These are phyloP conservation scores for Globisporangium cylindrosporum DNA, from an alignment of 352 stramenopile genomes.

Conservation along the genomic window DNA sequence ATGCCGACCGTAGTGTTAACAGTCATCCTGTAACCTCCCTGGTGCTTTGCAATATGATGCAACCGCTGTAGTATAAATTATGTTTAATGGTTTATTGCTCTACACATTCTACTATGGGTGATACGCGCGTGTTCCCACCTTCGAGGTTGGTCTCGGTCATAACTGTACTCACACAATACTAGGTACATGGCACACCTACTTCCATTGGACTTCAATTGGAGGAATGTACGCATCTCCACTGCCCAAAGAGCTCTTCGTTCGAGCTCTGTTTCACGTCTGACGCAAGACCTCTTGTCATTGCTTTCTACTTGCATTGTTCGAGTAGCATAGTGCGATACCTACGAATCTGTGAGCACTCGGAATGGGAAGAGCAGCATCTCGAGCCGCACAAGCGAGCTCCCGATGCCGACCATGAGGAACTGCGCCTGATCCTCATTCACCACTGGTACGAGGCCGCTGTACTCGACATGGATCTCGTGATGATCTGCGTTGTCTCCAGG, in stretches of 20 bases:
- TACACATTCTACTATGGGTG: neutral
- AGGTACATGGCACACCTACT: neutral
- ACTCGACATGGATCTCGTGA: conserved; percentile 4
- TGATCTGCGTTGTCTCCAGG: neutral
- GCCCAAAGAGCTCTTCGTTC: neutral
- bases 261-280: neutral
- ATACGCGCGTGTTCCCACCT: neutral
- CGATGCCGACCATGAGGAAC: conserved; percentile 6
- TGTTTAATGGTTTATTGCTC: neutral
- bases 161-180: neutral
- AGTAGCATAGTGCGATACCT: neutral
- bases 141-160: neutral
- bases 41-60: no score
- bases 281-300: neutral
- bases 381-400: neutral
- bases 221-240: neutral
- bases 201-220: neutral
- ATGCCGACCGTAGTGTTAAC: no score
- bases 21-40: no score
- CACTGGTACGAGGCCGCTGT: neutral
- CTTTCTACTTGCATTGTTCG: neutral
- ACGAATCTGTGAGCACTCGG: neutral
- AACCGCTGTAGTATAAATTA: neutral
- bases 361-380: conserved; percentile 2
- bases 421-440: neutral